Evolutionary conservation across 2,329 filamentous ascomycete genomes (phyloP).

Genomic region (Monosporascus ibericus): DNA sequence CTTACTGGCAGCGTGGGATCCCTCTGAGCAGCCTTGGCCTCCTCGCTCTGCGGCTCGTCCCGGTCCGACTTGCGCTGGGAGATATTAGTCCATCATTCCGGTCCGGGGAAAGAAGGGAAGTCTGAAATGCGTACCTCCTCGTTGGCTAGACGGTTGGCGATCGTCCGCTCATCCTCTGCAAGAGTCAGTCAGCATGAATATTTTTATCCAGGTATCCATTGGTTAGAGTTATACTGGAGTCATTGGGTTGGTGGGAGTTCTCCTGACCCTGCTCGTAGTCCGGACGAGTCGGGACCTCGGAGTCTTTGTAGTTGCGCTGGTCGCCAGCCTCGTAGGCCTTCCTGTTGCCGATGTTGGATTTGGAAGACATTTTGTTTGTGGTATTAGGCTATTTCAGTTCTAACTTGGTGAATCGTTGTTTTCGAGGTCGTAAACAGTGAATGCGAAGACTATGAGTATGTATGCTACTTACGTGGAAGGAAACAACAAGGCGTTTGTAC

Average conservation of each 20-base stretch:
- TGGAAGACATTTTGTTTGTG: slow-evolving; percentile 24
- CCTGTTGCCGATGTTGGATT: slow-evolving; percentile 61
- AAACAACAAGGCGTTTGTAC: too few species aligned
- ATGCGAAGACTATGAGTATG: too few species aligned
- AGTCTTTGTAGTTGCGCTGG: slow-evolving; percentile 59
- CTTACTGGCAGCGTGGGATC: slow-evolving; percentile 56
- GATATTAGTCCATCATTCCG: slow-evolving; percentile 1
- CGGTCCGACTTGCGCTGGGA: slow-evolving; percentile 21
- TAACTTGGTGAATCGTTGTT: too few species aligned
- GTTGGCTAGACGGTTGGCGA: slow-evolving; percentile 64
- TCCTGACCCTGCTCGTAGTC: slow-evolving; percentile 68
- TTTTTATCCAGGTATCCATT: not conserved
- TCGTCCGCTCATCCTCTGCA: slow-evolving; percentile 63
- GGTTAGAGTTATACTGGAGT: slow-evolving; percentile 57
- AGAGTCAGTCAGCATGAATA: slow-evolving; percentile 9
- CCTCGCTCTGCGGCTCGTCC: slow-evolving; percentile 38
- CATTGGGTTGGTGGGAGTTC: slow-evolving; percentile 61
- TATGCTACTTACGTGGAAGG: too few species aligned
- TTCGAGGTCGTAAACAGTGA: too few species aligned
- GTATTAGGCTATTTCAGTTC: not conserved
- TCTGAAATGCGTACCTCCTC: slow-evolving; percentile 41
- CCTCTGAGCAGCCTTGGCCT: slow-evolving; percentile 41
- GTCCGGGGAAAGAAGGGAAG: slow-evolving; percentile 7
- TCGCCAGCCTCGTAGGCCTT: slow-evolving; percentile 70
- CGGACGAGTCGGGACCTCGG: slow-evolving; percentile 43